Base-by-base conservation (phyloP, 768 basidiomycete species). In the Strobilomyces confusus region DNA sequence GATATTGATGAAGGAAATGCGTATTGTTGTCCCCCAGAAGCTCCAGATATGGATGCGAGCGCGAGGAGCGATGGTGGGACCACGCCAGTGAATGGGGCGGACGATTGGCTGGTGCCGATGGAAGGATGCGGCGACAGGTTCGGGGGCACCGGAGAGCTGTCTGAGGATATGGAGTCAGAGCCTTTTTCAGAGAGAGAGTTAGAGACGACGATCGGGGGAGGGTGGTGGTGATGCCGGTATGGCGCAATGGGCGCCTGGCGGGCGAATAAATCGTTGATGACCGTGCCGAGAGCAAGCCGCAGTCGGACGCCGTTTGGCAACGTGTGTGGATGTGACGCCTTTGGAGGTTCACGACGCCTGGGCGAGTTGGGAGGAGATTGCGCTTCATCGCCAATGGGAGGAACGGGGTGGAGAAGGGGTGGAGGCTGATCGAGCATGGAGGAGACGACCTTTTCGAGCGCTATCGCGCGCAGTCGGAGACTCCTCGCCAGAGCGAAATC, bases 401-500 rank as follows among this genome's bases (percentile, higher is more conserved):
- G 75, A 33, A 77, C 69, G 5, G 81, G 80, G 30, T 81, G 81
- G 13, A 82, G 69, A 11, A 83, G 69, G 1, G 81, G 79, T 2
- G 89, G 89, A 0, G 87, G 86, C 57, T 91, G 88, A 50, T 83
- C 82, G 14, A 92, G 80, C 88, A 92, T 91, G 42, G 84, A 78
- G 1, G 80, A 82, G 45, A 89, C 79, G 40, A 92, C 88, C 63
- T 89, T 91, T 68, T 92, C 91, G 19, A 92, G 77, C 13, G 86
- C 85, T 58, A 92, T 88, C 1, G 91, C 87, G 26, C 87, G 83
- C 26, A 89, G 73, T 51, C 87, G 76, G 32, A 91, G 78, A 47
- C 67, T 75, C 23, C 82, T 74, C 3, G 90, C 89, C 22, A 89
- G 76, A 5, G 67, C 61, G 1, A 89, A 69, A 62, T 90, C 82